These are phyloP conservation scores for Alternaria postmessia DNA, from an alignment of 2,329 filamentous ascomycete genomes.

Conservation along the genomic window DNA sequence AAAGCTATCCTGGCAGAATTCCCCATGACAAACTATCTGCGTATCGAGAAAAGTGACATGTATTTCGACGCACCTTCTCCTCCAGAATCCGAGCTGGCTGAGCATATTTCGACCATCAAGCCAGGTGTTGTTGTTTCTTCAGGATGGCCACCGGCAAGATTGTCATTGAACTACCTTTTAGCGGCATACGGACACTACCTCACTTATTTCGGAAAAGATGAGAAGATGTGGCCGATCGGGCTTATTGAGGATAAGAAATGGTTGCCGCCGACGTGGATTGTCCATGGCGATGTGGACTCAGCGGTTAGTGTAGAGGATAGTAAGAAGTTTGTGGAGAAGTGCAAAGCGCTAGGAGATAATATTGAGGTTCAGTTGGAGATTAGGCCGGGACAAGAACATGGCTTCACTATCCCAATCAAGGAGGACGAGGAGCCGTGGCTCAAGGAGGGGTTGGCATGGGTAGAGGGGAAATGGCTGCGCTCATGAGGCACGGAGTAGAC, in stretches of 20 bases:
- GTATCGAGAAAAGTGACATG: not conserved
- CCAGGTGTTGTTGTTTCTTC: constrained; percentile 31
- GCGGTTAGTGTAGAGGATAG: constrained; percentile 39
- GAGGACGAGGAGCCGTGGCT: constrained; percentile 43
- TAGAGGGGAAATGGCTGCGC: constrained; percentile 38
- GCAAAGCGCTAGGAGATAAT: constrained; percentile 18
- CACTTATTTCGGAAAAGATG: constrained; percentile 39
- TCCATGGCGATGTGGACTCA: constrained; percentile 43
- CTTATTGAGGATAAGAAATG: constrained; percentile 31
- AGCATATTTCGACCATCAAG: constrained; percentile 29
- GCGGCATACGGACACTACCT: constrained; percentile 30
- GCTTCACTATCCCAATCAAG: constrained; percentile 38
- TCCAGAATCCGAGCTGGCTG: constrained; percentile 24
- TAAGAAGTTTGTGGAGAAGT: constrained; percentile 37
- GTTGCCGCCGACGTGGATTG: constrained; percentile 41
- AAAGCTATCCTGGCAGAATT: constrained; percentile 38
- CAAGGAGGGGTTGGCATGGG: constrained; percentile 35
- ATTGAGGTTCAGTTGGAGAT: constrained; percentile 31
- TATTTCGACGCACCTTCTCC: constrained; percentile 19
- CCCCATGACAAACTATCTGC: constrained; percentile 38
- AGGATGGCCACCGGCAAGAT: constrained; percentile 27
- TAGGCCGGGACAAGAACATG: constrained; percentile 37
- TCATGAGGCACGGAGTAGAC: not conserved
- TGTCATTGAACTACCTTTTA: constrained; percentile 27
- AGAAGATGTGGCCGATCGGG: constrained; percentile 37